phyloP scores from a whole-genome alignment of 352 stramenopile species.

The Globisporangium sylvaticum region DNA sequence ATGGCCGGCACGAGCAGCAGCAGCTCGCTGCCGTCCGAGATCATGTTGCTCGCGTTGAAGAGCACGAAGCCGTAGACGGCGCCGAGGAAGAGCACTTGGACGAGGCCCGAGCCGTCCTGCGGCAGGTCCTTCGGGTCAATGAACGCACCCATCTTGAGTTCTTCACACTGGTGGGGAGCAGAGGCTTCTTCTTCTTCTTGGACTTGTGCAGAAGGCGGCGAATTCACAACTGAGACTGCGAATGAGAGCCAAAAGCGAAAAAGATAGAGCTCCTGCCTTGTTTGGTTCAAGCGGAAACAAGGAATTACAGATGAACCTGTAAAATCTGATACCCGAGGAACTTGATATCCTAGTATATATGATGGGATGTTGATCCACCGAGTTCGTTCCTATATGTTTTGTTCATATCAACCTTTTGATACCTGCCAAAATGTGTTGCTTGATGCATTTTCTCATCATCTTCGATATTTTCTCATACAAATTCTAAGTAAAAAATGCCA shows the following conservation, averaged over 20 bases:
- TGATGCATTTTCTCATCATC: too few relatives aligned
- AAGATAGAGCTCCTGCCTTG: too few relatives aligned
- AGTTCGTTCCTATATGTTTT: too few relatives aligned
- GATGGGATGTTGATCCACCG: too few relatives aligned
- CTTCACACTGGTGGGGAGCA: background rate
- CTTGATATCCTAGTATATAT: too few relatives aligned
- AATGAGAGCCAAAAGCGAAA: background rate
- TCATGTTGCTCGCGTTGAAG: constrained; percentile 96
- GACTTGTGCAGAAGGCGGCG: constrained; percentile 9
- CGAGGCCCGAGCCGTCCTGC: constrained; percentile 66
- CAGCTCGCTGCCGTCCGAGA: constrained; percentile 97
- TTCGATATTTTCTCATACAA: too few relatives aligned
- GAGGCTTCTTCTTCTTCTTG: background rate
- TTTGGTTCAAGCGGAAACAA: background rate
- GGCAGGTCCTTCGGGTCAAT: constrained; percentile 87
- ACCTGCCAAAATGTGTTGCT: too few relatives aligned
- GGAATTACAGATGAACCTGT: too few relatives aligned
- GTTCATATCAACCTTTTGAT: too few relatives aligned
- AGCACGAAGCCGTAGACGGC: constrained; percentile 96
- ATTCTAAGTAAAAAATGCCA: too few relatives aligned
- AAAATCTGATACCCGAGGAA: too few relatives aligned
- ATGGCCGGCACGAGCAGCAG: constrained; percentile 94
- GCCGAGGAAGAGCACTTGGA: constrained; percentile 94
- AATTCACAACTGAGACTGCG: constrained; percentile 17
- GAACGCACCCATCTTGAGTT: constrained; percentile 39